These are phyloP conservation scores for Chytriomyces confervae DNA, from an alignment of 192 early-diverging fungal genomes.

Conservation along the genomic window DNA sequence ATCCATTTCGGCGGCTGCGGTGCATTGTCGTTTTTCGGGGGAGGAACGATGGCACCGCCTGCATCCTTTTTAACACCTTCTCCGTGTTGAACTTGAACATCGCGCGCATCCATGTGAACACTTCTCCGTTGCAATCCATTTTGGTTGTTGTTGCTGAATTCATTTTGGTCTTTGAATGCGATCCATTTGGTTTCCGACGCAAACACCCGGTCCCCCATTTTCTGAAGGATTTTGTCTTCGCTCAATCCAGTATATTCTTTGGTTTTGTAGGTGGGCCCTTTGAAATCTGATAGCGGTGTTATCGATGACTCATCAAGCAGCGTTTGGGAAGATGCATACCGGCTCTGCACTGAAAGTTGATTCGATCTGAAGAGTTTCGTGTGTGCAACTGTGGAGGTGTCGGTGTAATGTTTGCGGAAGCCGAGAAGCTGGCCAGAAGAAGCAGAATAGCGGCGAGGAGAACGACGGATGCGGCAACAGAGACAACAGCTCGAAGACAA, in stretches of 20 bases:
- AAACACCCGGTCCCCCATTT: neutral
- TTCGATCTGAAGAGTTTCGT: neutral
- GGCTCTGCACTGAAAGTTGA: neutral
- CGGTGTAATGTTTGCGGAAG: neutral
- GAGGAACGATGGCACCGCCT: neutral
- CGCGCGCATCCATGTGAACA: neutral
- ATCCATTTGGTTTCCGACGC: too few relatives aligned
- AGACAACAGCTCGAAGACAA: neutral
- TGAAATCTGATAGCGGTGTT: neutral
- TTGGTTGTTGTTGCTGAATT: neutral
- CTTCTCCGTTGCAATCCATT: neutral
- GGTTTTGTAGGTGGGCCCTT: neutral
- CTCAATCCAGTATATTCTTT: neutral
- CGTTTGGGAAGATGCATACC: neutral
- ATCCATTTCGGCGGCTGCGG: neutral
- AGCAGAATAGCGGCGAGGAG: neutral
- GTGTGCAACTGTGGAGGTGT: neutral
- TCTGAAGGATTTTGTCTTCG: neutral
- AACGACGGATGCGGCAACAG: neutral
- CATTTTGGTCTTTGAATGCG: too few relatives aligned
- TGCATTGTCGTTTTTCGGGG: too few relatives aligned
- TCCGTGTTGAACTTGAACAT: neutral
- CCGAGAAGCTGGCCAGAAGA: neutral
- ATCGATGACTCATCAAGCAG: neutral
- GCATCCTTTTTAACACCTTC: neutral